These are phyloP conservation scores for Oryza glumipatula DNA, from an alignment of 176 grass and related monocot genomes.

Conservation along the genomic window DNA sequence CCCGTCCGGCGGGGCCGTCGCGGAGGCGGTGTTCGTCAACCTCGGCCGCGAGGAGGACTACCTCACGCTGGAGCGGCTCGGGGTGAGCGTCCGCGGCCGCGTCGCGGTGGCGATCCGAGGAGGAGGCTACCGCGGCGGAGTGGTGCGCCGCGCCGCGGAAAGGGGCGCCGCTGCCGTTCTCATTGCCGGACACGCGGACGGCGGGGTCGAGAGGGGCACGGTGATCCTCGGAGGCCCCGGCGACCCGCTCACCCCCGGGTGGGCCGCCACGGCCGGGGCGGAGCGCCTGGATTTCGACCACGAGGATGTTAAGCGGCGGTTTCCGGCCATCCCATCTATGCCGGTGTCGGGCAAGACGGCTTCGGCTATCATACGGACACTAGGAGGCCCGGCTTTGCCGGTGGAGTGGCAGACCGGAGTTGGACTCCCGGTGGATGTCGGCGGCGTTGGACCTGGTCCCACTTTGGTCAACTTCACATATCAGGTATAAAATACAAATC, in stretches of 20 bases:
- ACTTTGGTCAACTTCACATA: slow-evolving; percentile 84
- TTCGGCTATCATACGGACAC: slow-evolving; percentile 52
- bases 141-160: slow-evolving; percentile 67
- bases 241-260: slow-evolving; percentile 85
- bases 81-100: slow-evolving; percentile 55
- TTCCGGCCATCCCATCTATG: slow-evolving; percentile 83
- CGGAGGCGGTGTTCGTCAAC: slow-evolving; percentile 80
- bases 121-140: slow-evolving; percentile 68
- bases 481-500: slow-evolving; percentile 40
- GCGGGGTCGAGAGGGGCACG: slow-evolving; percentile 83
- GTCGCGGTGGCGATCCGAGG: slow-evolving; percentile 60
- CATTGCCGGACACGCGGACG: slow-evolving; percentile 54
- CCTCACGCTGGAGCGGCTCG: slow-evolving; percentile 49
- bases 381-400: slow-evolving; percentile 60
- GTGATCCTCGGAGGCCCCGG: slow-evolving; percentile 75
- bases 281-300: slow-evolving; percentile 58
- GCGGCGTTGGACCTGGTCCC: slow-evolving; percentile 68
- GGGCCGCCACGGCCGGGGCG: slow-evolving; percentile 53
- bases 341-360: slow-evolving; percentile 68
- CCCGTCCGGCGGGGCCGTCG: slow-evolving; percentile 58
- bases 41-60: slow-evolving; percentile 82
- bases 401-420: slow-evolving; percentile 49
- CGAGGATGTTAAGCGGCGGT: slow-evolving; percentile 59
- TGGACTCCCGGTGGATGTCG: neutral
- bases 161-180: slow-evolving; percentile 72